Evolutionary conservation across 1,139 yeast genomes (phyloP).

Genomic region (Oligophagozyma castellii): DNA sequence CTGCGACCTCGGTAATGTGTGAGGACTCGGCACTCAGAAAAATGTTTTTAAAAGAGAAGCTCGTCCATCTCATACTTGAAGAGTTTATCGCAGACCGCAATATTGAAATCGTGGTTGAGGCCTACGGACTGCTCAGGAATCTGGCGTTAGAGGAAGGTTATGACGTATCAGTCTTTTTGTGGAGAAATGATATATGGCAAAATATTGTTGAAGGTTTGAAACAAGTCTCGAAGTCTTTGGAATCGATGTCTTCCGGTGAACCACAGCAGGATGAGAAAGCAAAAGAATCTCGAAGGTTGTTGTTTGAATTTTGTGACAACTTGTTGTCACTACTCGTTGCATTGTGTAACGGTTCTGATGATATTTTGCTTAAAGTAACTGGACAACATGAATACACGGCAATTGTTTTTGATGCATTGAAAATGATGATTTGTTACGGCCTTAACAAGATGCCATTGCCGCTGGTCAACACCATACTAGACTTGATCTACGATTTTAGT

Average conservation of each 20-base stretch:
- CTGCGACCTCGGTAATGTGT: constrained; percentile 55
- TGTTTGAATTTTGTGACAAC: constrained; percentile 63
- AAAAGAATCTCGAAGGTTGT: constrained; percentile 26
- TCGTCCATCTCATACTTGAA: constrained; percentile 50
- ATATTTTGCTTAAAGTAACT: constrained; percentile 40
- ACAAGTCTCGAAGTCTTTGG: constrained; percentile 37
- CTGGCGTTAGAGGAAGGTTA: constrained; percentile 81
- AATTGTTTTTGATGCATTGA: constrained; percentile 30
- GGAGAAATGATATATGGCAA: constrained; percentile 70
- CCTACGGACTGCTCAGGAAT: constrained; percentile 70
- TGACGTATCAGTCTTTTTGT: constrained; percentile 56
- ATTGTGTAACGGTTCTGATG: constrained; percentile 51
- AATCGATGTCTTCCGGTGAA: constrained; percentile 25
- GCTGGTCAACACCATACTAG: constrained; percentile 41
- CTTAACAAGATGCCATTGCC: constrained; percentile 27
- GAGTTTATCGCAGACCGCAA: constrained; percentile 53
- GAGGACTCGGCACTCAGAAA: constrained; percentile 57
- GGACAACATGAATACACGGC: constrained; percentile 28
- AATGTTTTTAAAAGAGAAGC: constrained; percentile 52
- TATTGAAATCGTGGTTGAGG: constrained; percentile 64
- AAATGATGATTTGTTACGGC: constrained; percentile 28
- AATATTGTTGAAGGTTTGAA: constrained; percentile 37
- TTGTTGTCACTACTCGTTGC: constrained; percentile 55
- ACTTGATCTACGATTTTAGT: constrained; percentile 52
- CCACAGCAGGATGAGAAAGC: constrained; percentile 29